Evolutionary conservation across 1,139 yeast species (phyloP).

Genomic region (Blastobotrys buckinghamii): DNA sequence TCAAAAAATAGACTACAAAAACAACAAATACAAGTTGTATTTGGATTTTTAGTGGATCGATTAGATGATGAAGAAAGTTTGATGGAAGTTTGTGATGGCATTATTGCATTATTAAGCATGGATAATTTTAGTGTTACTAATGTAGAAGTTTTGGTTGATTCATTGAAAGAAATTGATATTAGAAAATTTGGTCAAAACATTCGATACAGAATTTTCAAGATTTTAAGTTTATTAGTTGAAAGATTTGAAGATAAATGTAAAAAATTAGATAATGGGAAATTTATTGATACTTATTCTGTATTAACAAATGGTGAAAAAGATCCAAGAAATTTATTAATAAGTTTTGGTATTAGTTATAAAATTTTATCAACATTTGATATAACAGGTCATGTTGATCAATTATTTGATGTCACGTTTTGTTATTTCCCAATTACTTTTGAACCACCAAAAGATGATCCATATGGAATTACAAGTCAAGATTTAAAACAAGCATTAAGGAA

Average conservation of each 20-base stretch:
- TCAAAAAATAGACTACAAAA: conserved; percentile 40
- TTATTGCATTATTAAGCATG: conserved; percentile 49
- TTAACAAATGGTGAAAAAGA: conserved; percentile 88
- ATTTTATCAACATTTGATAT: conserved; percentile 47
- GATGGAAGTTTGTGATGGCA: conserved; percentile 48
- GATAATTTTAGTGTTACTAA: conserved; percentile 22
- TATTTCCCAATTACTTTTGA: conserved; percentile 95
- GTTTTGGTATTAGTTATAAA: conserved; percentile 52
- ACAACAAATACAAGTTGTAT: conserved; percentile 63
- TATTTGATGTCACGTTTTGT: conserved; percentile 87
- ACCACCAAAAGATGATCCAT: conserved; percentile 90
- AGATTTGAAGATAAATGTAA: conserved; percentile 22
- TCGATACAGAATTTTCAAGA: conserved; percentile 53
- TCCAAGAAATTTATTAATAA: conserved; percentile 73
- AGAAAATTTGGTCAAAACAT: conserved; percentile 58
- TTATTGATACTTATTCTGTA: conserved; percentile 53
- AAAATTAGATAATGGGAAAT: conserved; percentile 22
- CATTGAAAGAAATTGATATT: conserved; percentile 58
- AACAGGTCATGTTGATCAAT: conserved; percentile 42
- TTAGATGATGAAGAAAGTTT: conserved; percentile 58
- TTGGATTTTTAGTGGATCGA: conserved; percentile 59
- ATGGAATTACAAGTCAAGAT: conserved; percentile 69
- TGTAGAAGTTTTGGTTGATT: conserved; percentile 36
- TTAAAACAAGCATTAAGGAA: conserved; percentile 52
- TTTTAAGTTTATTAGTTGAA: conserved; percentile 39